Evolutionary conservation across 176 grass and related monocot species (phyloP).

Genomic region (Oryza glumipatula): DNA sequence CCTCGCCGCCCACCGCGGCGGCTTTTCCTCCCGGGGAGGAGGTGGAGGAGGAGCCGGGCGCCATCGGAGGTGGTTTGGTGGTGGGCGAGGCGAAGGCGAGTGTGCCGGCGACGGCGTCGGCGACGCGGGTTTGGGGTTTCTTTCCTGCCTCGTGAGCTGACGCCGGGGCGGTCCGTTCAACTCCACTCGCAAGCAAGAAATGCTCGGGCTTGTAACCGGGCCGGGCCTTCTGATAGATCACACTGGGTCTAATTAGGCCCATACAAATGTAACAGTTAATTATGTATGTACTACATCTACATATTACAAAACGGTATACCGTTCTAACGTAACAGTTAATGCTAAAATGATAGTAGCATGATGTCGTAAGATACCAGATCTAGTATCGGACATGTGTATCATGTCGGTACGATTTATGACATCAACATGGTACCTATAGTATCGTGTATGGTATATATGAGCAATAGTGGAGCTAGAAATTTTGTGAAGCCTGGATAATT

Average conservation of each 20-base stretch:
- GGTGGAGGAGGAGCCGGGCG: background rate
- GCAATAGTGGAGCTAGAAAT: no score
- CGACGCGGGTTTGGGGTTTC: background rate
- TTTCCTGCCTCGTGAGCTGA: background rate
- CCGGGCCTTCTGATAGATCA: background rate
- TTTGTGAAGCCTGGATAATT: no score
- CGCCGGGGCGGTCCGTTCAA: background rate
- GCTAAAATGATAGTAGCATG: no score
- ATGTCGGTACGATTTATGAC: no score
- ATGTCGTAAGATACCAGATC: no score
- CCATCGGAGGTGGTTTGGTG: constrained; percentile 1
- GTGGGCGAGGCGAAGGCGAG: background rate
- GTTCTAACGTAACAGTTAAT: no score
- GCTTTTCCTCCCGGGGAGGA: background rate
- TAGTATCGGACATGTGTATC: no score
- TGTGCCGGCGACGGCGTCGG: background rate
- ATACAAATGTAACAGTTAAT: no score
- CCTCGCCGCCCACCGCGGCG: background rate
- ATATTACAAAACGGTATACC: no score
- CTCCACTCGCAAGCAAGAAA: background rate
- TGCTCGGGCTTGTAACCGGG: background rate
- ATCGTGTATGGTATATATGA: no score
- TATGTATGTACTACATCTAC: no score
- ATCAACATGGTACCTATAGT: no score
- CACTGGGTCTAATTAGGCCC: background rate